Base-by-base conservation (phyloP, 2,329 filamentous ascomycete genomes). In the Colletotrichum eleusines region DNA sequence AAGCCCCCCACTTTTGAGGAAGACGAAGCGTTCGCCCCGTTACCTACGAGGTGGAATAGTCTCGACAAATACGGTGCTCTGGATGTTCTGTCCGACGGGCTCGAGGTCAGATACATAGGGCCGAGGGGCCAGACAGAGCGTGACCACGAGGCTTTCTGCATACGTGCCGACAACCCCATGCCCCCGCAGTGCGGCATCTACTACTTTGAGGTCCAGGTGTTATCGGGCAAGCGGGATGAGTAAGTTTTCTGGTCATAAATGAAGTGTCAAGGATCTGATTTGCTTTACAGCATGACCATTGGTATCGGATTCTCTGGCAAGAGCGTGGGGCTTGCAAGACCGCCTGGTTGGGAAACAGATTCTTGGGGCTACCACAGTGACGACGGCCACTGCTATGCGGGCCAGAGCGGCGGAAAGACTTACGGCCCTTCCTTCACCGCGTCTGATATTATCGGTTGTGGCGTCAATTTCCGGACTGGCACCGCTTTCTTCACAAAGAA, bases 121-220 rank as follows among this genome's bases (percentile, higher is more conserved):
- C 76, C 81, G 0, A 87, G 86, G 75, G 81, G 79, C 31, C 77
- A 83, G 26, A 79, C 80, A 67, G 86, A 89, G 60, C 84, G 85
- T 61, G 89, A 91, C 9, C 85, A 92, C 77, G 96, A 98, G 79
- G 93, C 94, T 23, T 94, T 90, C 44, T 89, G 93, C 16, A 90
- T 97, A 69, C 90, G 96, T 66, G 89, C 95, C 35, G 92, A 99
- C 79, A 86, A 94, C 78, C 89, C 91, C 59, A 98, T 98, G 90
- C 94, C 96, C 5, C 87, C 90, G 44, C 92, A 97, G 77, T 96
- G 93, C 74, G 96, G 96, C 2, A 91, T 99, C 71, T 99, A 97
- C 80, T 99, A 99, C 80, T 99, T 90, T 77, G 96, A 99, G 78
- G 86, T 92, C 31, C 81, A 81, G 20, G 83, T 90, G 58, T 69